Percentiles rank a stretch among this genome's conserved stretches.
Conservation (phyloP, 805 yeast species). For the Pichia californica region DNA sequence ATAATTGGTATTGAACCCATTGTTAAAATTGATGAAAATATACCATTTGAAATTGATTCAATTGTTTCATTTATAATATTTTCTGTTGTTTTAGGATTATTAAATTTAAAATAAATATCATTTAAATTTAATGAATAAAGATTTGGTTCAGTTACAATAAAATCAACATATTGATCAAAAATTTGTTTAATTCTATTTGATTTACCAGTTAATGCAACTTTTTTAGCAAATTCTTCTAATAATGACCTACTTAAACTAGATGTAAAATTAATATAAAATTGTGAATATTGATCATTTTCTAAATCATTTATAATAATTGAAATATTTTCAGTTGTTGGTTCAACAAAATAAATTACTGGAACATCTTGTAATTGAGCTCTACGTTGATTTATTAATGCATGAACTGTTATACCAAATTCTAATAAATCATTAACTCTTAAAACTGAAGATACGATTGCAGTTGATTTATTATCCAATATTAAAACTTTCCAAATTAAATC, state of each 20-base stretch:
- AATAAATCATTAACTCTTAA: conserved; percentile 85
- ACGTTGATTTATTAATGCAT: conserved; percentile 61
- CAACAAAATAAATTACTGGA: conserved; percentile 87
- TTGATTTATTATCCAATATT: conserved; percentile 72
- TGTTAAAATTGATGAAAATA: conserved; percentile 74
- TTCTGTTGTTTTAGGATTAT: conserved; percentile 68
- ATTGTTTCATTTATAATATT: conserved; percentile 64
- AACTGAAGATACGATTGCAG: conserved; percentile 85
- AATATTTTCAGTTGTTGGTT: conserved; percentile 78
- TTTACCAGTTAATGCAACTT: conserved; percentile 67
- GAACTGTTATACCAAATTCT: conserved; percentile 88
- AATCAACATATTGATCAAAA: conserved; percentile 89
- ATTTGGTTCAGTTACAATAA: conserved; percentile 88
- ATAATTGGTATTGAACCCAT: conserved; percentile 80
- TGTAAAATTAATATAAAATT: conserved; percentile 79
- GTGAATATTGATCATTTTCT: conserved; percentile 66
- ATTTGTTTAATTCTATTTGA: conserved; percentile 76
- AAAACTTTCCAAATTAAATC: conserved; percentile 89
- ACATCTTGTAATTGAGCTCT: conserved; percentile 90
- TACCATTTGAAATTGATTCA: conserved; percentile 67
- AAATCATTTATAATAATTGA: conserved; percentile 65
- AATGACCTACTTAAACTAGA: conserved; percentile 70
- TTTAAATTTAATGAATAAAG: conserved; percentile 72
- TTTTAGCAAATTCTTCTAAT: conserved; percentile 82
- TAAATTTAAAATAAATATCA: conserved; percentile 59